These are phyloP conservation scores for Pelargonium citronellum DNA, from an alignment of 441 rosid species.

Conservation along the genomic window DNA sequence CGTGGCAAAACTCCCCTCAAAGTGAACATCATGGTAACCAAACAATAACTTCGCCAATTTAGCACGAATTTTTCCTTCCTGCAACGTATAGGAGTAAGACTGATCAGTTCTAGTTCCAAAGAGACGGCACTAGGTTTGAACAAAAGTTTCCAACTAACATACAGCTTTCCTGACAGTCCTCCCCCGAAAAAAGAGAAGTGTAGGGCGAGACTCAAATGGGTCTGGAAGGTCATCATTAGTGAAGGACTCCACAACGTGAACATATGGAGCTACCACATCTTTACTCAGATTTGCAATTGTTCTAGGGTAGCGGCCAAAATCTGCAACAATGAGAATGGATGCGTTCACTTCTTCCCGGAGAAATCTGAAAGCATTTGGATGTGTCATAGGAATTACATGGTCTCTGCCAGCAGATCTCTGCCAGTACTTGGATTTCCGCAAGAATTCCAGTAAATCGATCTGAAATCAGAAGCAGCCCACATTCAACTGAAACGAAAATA, in stretches of 20 bases:
- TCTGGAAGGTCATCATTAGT: slow-evolving; percentile 42
- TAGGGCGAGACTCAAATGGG: slow-evolving; percentile 66
- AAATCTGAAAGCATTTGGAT: slow-evolving; percentile 97
- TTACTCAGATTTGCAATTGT: slow-evolving; percentile 65
- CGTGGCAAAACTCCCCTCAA: slow-evolving; percentile 55
- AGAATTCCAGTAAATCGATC: slow-evolving; percentile 65
- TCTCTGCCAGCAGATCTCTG: slow-evolving; percentile 90
- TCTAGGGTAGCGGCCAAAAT: slow-evolving; percentile 76
- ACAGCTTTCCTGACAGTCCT: slow-evolving; percentile 83
- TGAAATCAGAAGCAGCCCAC: slow-evolving; percentile 31
- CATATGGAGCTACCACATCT: slow-evolving; percentile 92
- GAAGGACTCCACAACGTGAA: slow-evolving; percentile 78
- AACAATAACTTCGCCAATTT: slow-evolving; percentile 56
- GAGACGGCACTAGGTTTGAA: not conserved
- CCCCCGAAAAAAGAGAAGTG: slow-evolving; percentile 87
- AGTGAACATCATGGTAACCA: slow-evolving; percentile 60
- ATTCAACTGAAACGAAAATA: not conserved
- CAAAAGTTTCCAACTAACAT: slow-evolving; percentile 19
- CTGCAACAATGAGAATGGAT: slow-evolving; percentile 80
- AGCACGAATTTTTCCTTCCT: slow-evolving; percentile 82
- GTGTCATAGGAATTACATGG: slow-evolving; percentile 93
- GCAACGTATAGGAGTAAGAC: slow-evolving; percentile 22
- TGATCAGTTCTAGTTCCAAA: slow-evolving; percentile 18
- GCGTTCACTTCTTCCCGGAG: slow-evolving; percentile 76
- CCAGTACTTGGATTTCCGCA: slow-evolving; percentile 69